phyloP scores from a whole-genome alignment of 495 filamentous ascomycete species.

The Xylaria longipes region DNA sequence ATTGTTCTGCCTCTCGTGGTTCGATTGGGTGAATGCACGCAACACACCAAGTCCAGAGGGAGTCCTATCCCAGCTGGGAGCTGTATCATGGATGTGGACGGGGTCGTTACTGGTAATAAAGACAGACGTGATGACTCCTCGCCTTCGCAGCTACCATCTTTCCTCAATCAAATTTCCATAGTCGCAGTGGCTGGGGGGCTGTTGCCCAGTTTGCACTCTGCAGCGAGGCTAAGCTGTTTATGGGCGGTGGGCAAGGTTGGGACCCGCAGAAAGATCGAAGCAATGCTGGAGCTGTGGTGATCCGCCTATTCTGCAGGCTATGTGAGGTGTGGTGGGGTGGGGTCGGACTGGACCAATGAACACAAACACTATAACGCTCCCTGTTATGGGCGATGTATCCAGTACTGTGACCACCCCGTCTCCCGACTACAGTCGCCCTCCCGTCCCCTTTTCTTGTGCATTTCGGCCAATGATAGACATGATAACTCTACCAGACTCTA shows the following conservation, averaged over 20 bases:
- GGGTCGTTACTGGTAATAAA: slow-evolving; percentile 2
- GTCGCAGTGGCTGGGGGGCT: slow-evolving; percentile 20
- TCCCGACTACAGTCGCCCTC: not conserved
- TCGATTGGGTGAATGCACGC: slow-evolving; percentile 14
- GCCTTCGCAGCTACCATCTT: not conserved
- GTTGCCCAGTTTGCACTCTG: slow-evolving; percentile 12
- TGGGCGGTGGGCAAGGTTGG: not conserved
- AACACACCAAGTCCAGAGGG: slow-evolving; percentile 14
- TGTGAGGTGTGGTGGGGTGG: slow-evolving; percentile 11
- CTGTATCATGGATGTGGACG: not conserved
- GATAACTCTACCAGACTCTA: not conserved
- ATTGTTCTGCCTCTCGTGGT: not conserved
- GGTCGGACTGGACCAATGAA: not conserved
- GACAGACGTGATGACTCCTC: slow-evolving; percentile 26
- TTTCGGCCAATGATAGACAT: not conserved
- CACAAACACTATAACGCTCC: slow-evolving; percentile 8
- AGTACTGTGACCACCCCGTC: not conserved
- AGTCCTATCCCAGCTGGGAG: not conserved
- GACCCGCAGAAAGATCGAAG: not conserved
- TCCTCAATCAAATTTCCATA: slow-evolving; percentile 4
- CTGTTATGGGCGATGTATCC: slow-evolving; percentile 10
- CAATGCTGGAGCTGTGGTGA: slow-evolving; percentile 9
- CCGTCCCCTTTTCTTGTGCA: not conserved
- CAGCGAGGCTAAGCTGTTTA: slow-evolving; percentile 12
- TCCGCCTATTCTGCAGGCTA: slow-evolving; percentile 17